phyloP scores from a whole-genome alignment of 1,284 basidiomycete species.

The Agaricales sp. region DNA sequence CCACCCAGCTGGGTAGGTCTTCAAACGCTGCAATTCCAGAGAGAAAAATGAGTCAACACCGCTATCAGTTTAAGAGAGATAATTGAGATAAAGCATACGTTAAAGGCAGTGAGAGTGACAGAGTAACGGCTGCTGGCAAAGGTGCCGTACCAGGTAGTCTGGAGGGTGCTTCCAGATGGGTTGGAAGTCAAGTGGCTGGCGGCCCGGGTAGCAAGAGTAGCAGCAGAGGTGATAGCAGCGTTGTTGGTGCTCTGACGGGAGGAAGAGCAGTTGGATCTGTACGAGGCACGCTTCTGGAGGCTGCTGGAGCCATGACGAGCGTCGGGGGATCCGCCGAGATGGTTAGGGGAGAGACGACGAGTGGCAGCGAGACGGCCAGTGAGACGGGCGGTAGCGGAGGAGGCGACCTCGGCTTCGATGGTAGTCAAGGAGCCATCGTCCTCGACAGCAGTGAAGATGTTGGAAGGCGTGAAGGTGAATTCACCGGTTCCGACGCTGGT shows the following conservation, averaged over 20 bases:
- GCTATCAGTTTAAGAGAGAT: neutral
- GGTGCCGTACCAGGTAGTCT: slow-evolving; percentile 10
- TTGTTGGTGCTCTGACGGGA: slow-evolving; percentile 5
- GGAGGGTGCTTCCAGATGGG: slow-evolving; percentile 6
- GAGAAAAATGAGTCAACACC: neutral
- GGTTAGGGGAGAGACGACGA: neutral
- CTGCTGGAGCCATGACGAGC: neutral
- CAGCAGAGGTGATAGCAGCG: slow-evolving; percentile 6
- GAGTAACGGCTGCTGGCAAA: slow-evolving; percentile 4
- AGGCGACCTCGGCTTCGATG: neutral
- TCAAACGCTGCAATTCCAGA: neutral
- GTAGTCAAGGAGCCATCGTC: neutral
- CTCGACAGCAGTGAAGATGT: neutral
- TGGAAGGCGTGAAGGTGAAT: neutral
- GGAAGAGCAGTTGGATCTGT: slow-evolving; percentile 3
- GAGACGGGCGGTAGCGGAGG: neutral
- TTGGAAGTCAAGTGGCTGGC: slow-evolving; percentile 6
- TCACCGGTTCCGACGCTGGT: neutral
- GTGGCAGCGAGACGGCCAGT: neutral
- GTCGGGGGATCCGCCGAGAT: slow-evolving; percentile 1
- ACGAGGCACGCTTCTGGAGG: neutral
- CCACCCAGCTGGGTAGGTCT: neutral
- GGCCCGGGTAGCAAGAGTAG: slow-evolving; percentile 3
- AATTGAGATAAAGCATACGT: neutral
- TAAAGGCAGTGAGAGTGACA: neutral